Conservation (phyloP, 2,329 filamentous ascomycete genomes). For the Colletotrichum tamarilloi region DNA sequence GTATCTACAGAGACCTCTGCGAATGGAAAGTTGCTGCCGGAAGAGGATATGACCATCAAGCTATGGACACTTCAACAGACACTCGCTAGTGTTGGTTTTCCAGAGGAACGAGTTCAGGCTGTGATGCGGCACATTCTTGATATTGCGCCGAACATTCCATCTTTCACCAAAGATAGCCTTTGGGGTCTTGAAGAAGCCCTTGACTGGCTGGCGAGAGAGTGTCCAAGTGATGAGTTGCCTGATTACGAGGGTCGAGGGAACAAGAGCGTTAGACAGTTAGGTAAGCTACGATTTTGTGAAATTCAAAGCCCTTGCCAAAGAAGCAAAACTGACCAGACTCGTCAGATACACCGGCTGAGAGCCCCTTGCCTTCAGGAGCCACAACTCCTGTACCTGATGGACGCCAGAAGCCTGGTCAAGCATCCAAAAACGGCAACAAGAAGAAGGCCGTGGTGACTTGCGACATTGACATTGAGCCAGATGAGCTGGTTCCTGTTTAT, state of each 20-base stretch:
- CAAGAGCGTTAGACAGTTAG: constrained; percentile 48
- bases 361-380: constrained; percentile 60
- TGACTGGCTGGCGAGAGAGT: constrained; percentile 90
- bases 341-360: constrained; percentile 61
- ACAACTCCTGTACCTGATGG: constrained; percentile 57
- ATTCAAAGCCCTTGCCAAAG: not conserved
- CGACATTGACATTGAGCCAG: constrained; percentile 79
- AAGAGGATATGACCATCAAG: constrained; percentile 82
- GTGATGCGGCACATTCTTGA: constrained; percentile 75
- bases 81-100: constrained; percentile 76
- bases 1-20: constrained; percentile 53
- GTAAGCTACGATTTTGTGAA: constrained; percentile 37
- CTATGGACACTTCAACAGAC: constrained; percentile 87
- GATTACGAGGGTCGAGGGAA: constrained; percentile 70
- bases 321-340: not conserved
- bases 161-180: constrained; percentile 71
- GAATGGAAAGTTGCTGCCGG: constrained; percentile 67
- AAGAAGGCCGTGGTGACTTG: constrained; percentile 63
- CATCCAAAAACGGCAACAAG: constrained; percentile 40
- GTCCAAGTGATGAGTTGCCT: constrained; percentile 74
- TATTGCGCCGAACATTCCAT: constrained; percentile 71
- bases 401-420: constrained; percentile 12
- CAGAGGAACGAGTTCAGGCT: constrained; percentile 69
- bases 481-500: constrained; percentile 80
- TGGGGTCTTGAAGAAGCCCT: constrained; percentile 91